Conservation (phyloP, 2,329 filamentous ascomycete genomes). For the Penicillium sp. region DNA sequence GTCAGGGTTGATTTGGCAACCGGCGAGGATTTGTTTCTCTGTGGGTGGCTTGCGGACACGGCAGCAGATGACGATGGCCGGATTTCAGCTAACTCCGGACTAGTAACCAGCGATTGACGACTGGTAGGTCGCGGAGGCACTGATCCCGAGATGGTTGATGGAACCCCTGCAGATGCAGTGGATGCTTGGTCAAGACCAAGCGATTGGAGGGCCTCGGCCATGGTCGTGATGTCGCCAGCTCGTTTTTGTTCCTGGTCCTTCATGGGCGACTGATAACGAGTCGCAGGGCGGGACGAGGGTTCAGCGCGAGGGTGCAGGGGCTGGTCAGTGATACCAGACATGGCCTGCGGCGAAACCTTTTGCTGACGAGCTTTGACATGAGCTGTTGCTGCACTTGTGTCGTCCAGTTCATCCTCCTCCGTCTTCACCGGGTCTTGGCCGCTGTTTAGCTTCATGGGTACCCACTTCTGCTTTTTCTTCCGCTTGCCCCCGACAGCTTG, state of each 20-base stretch:
- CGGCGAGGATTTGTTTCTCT: not conserved
- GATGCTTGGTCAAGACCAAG: not conserved
- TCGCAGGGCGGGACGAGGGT: slow-evolving; percentile 4
- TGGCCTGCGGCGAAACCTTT: not conserved
- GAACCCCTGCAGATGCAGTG: slow-evolving; percentile 7
- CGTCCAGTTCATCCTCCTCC: not conserved
- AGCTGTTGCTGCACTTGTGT: not conserved
- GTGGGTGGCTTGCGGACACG: not conserved
- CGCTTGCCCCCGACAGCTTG: not conserved
- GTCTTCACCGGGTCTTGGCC: not conserved
- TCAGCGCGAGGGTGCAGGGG: slow-evolving; percentile 1
- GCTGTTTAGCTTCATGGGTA: not conserved
- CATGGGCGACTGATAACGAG: not conserved
- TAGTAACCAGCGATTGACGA: not conserved
- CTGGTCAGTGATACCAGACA: slow-evolving; percentile 15
- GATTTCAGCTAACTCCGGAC: slow-evolving; percentile 3
- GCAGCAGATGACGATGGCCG: not conserved
- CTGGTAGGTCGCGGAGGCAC: not conserved
- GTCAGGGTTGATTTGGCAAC: not conserved
- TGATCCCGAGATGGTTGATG: not conserved
- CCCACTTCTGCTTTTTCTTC: not conserved
- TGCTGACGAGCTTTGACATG: slow-evolving; percentile 2
- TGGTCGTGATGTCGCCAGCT: not conserved
- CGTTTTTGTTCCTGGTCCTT: slow-evolving; percentile 1
- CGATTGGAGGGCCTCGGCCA: not conserved